Evolutionary conservation across 2,329 filamentous ascomycete species (phyloP).

Genomic region (Claviceps monticola): DNA sequence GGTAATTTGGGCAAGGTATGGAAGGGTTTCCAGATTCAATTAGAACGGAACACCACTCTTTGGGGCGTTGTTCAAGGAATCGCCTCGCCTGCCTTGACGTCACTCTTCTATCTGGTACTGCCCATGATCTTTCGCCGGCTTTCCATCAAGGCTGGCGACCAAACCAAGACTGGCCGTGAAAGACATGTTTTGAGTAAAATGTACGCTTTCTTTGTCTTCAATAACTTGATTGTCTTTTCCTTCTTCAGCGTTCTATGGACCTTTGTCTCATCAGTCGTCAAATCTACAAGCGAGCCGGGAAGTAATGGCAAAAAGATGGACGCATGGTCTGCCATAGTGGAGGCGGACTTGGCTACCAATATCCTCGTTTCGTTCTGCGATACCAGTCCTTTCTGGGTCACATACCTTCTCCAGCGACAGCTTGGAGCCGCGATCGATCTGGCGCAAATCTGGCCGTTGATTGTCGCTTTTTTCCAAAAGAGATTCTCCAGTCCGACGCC

Average conservation of each 20-base stretch:
- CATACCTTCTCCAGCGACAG: constrained; percentile 84
- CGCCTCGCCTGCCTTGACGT: constrained; percentile 73
- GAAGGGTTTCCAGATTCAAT: constrained; percentile 53
- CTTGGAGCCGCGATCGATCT: constrained; percentile 87
- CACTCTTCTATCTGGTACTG: constrained; percentile 72
- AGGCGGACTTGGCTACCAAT: constrained; percentile 46
- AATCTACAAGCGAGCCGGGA: constrained; percentile 29
- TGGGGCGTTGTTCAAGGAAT: constrained; percentile 93
- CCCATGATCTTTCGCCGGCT: constrained; percentile 86
- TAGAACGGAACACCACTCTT: constrained; percentile 47
- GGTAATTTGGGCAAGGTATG: constrained; percentile 68
- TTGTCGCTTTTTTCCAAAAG: constrained; percentile 73
- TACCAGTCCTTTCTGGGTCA: constrained; percentile 86
- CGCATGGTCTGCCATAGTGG: constrained; percentile 54
- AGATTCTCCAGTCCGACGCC: constrained; percentile 82
- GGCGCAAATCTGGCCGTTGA: constrained; percentile 71
- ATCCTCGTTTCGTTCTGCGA: constrained; percentile 64
- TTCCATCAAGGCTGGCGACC: constrained; percentile 69
- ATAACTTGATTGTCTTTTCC: constrained; percentile 90
- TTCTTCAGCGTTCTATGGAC: constrained; percentile 73
- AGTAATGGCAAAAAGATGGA: constrained; percentile 32
- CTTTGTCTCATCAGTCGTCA: constrained; percentile 53
- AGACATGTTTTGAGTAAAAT: constrained; percentile 81
- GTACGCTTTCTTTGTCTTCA: constrained; percentile 94
- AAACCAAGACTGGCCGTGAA: constrained; percentile 84